A percentile compares a stretch with the other conserved stretches of the same genome.
phyloP scores from a whole-genome alignment of 495 filamentous ascomycete genomes.

The Daldinia loculata region DNA sequence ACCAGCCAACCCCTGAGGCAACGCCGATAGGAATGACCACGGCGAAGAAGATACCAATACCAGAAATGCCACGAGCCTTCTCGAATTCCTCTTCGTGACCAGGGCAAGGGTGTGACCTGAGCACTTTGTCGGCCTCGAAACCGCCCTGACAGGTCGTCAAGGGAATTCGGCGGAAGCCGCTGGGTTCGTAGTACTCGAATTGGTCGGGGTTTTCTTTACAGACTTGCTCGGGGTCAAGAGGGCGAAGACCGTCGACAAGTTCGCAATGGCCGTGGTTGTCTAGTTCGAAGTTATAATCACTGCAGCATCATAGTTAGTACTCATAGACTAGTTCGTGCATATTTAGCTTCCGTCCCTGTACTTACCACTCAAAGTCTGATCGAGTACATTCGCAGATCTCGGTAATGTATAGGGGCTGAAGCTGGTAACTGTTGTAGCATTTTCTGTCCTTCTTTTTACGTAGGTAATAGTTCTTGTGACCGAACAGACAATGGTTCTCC shows the following conservation, averaged over 20 bases:
- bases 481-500: constrained; percentile 85
- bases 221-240: constrained; percentile 67
- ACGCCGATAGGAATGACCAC: constrained; percentile 75
- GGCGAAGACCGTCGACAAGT: constrained; percentile 73
- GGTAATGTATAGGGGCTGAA: constrained; percentile 71
- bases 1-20: constrained; percentile 80
- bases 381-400: constrained; percentile 83
- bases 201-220: constrained; percentile 73
- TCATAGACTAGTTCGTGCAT: background rate
- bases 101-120: constrained; percentile 68
- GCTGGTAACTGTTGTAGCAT: constrained; percentile 79
- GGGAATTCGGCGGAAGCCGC: constrained; percentile 90
- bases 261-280: constrained; percentile 76
- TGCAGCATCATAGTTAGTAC: constrained; percentile 48
- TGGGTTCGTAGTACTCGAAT: constrained; percentile 80
- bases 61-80: constrained; percentile 73
- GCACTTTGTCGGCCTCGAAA: constrained; percentile 70
- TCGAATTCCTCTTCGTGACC: constrained; percentile 80
- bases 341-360: constrained; percentile 7
- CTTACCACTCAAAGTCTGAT: constrained; percentile 93
- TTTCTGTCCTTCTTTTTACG: constrained; percentile 77
- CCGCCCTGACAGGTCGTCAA: constrained; percentile 86
- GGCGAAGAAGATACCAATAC: constrained; percentile 84
- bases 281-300: constrained; percentile 93
- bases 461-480: constrained; percentile 87